Conservation (phyloP, 495 filamentous ascomycete genomes). For the Xylaria curta region DNA sequence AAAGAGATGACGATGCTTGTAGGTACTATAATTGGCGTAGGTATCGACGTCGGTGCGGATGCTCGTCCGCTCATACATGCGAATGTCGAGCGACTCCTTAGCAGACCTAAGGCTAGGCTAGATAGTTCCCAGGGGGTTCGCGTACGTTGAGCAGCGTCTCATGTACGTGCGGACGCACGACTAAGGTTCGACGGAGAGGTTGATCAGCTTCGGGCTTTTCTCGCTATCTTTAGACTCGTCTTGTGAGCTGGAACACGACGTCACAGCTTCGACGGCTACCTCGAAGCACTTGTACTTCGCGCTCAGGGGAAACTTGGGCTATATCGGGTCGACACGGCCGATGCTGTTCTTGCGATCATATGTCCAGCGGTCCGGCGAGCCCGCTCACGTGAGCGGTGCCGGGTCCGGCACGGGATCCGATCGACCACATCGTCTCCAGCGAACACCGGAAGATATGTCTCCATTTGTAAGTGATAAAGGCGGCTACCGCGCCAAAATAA, state of each 20-base stretch:
- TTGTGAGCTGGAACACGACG: neutral
- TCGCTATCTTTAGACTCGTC: neutral
- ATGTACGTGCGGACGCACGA: neutral
- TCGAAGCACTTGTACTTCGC: neutral
- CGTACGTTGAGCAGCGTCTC: neutral
- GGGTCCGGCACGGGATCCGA: neutral
- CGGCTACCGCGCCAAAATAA: neutral
- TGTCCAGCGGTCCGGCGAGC: neutral
- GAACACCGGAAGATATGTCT: neutral
- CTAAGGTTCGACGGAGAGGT: neutral
- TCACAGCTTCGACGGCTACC: neutral
- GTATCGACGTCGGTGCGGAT: neutral
- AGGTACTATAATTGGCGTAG: neutral
- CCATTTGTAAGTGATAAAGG: neutral
- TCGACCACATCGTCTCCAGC: neutral
- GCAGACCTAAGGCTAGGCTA: neutral
- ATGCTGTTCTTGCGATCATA: neutral
- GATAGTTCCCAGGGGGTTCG: neutral
- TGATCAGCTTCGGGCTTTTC: neutral
- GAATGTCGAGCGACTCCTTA: neutral
- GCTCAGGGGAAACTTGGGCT: neutral
- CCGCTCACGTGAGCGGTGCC: conserved; percentile 15
- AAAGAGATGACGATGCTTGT: neutral
- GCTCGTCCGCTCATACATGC: neutral
- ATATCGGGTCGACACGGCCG: neutral